Percentiles rank a stretch among this genome's conserved stretches.
Conservation (phyloP, 164 flowering plant genomes). For the Brasenia schreberi region DNA sequence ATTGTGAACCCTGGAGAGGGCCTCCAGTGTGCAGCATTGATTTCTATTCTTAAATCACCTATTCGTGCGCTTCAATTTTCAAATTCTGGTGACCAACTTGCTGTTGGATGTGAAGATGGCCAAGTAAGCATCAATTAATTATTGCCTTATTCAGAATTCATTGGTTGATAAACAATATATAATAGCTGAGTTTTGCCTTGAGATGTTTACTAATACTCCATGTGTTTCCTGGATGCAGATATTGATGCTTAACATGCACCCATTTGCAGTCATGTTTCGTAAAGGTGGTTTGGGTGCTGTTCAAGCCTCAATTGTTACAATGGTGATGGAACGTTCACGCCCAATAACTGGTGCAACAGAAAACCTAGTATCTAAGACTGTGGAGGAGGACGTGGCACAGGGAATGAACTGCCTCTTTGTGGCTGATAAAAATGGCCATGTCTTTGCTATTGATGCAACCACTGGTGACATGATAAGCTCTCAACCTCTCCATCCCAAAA, state of each 20-base stretch:
- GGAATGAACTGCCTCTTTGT: constrained; percentile 24
- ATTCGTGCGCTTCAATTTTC: constrained; percentile 33
- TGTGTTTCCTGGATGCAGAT: constrained; percentile 33
- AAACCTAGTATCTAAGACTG: constrained; percentile 15
- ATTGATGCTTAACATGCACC: constrained; percentile 45
- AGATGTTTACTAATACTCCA: too few relatives aligned
- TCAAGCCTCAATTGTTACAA: constrained; percentile 38
- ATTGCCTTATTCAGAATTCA: not conserved
- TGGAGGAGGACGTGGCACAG: constrained; percentile 10
- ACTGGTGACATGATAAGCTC: constrained; percentile 34
- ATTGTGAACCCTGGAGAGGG: constrained; percentile 24
- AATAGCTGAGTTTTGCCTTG: not conserved
- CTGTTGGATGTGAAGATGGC: constrained; percentile 66
- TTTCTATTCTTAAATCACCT: constrained; percentile 49
- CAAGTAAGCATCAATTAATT: constrained; percentile 33
- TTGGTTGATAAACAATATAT: not conserved
- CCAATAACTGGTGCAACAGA: constrained; percentile 11
- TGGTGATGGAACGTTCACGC: constrained; percentile 18
- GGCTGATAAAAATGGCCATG: constrained; percentile 49
- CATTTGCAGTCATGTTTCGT: constrained; percentile 35
- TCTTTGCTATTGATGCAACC: constrained; percentile 29
- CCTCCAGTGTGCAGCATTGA: constrained; percentile 35
- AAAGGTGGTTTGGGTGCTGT: constrained; percentile 27
- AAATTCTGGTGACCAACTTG: constrained; percentile 49
- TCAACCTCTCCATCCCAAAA: constrained; percentile 32